Base-by-base conservation (phyloP, 305 asterid genomes). In the Solanum hybrid region DNA sequence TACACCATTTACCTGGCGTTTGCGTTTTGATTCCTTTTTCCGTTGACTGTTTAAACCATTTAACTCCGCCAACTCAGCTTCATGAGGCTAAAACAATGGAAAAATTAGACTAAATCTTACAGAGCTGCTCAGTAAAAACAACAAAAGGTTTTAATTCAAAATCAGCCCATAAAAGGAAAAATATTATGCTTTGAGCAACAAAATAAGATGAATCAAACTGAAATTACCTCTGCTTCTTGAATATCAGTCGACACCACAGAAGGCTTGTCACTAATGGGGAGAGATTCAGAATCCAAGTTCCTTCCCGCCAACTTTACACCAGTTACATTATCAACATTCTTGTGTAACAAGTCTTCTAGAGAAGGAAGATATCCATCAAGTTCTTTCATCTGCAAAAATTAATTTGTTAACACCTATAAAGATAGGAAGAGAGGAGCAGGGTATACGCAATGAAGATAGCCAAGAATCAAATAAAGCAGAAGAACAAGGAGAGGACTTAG, bases 281-380 rank as follows among this genome's bases (percentile, higher is more conserved):
- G 33, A 32, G 33, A 32, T 32, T 32, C 6, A 32, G 33, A 32
- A 32, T 32, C 33, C 33, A 32, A 32, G 33, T 4, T 32, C 33
- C 33, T 32, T 32, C 33, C 33, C 33, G 33, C 33, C 0, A 31
- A 31, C 32, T 31, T 31, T 31, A 31, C 32, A 31, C 32, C 32
- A 31, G 32, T 31, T 31, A 31, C 32, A 31, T 31, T 31, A 31
- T 31, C 32, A 31, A 31, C 32, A 31, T 31, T 3, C 32, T 31
- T 31, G 32, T 31, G 32, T 31, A 31, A 0, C 32, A 31, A 31
- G 87, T 93, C 95, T 88, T 95, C 98, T 90, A 95, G 70, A 88
- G 93, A 91, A 90, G 96, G 96, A 92, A 97, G 98, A 84, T 94
- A 93, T 65, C 88, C 93, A 88, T 95, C 96, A 89, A 97, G 95